Evolutionary conservation across 148 eudicot genomes (phyloP), one percentile per base, ranked within the genome.

Genomic region (Dysphania ambrosioides): DNA sequence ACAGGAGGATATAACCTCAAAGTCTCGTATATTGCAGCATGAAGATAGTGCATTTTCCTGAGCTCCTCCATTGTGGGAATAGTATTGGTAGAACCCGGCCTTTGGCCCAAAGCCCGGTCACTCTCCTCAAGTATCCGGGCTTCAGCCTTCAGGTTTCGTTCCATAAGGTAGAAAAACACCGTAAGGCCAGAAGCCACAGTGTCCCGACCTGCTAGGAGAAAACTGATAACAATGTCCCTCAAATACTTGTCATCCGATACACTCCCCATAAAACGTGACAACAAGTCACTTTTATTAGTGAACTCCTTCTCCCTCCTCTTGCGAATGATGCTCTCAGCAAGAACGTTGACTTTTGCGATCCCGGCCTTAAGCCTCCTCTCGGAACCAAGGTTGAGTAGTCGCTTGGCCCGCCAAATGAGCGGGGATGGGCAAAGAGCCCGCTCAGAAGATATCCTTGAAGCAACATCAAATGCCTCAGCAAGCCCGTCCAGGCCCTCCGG

Each of bases 151-250:
- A 90, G 93, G 73, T 83, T 55, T 16, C 65, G 72, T n/a, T 88
- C 72, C 55, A 89, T 36, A 10, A 87, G 65, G 66, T 82, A 85
- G 61, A 89, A 89, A 58, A 89, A 78, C 66, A 73, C 76, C 24
- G 88, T 85, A 18, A 89, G 75, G 79, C 85, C 90, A 41, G 93
- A 80, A 0, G 93, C 87, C 38, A 84, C 84, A 15, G 93, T 89
- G 82, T 89, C 93, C 0, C 88, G 84, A 47, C 93, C 93, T 0
- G 93, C 93, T 24, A 89, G 38, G 0, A 89, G 71, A 21, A 89
- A 87, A 76, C 90, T 89, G 4, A 87, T 72, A 11, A 89, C 90
- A 15, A 89, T 82, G 40, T 89, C 93, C 16, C 90, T 71, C 0
- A 89, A 79, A 66, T 83, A 87, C 68, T 65, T 66, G 6, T 85